phyloP scores from a whole-genome alignment of 208 protist genomes.

The Porcisia deanei region DNA sequence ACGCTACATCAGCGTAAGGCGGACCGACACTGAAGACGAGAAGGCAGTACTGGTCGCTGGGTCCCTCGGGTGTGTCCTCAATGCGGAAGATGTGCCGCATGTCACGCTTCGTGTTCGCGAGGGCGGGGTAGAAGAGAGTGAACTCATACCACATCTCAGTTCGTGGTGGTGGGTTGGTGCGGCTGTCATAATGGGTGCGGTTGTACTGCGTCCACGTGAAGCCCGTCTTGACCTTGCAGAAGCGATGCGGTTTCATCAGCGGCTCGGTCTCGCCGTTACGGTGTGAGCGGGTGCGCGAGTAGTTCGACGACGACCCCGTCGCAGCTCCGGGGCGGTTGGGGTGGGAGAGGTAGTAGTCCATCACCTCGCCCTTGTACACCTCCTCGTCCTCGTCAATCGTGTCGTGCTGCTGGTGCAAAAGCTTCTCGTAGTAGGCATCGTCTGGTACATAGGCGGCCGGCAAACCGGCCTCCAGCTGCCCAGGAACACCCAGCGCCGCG shows the following conservation, averaged over 20 bases:
- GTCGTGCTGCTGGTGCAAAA: slow-evolving; percentile 69
- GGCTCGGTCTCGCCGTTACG: slow-evolving; percentile 16
- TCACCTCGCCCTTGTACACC: slow-evolving; percentile 83
- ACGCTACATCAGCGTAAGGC: slow-evolving; percentile 99
- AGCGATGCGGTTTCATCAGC: slow-evolving; percentile 97
- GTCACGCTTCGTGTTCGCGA: slow-evolving; percentile 94
- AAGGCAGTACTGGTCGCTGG: slow-evolving; percentile 88
- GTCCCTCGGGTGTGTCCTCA: slow-evolving; percentile 68
- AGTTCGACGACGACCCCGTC: background rate
- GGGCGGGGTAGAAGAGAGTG: slow-evolving; percentile 99
- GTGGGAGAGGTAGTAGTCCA: slow-evolving; percentile 78
- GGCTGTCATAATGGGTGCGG: slow-evolving; percentile 97
- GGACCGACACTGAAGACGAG: slow-evolving; percentile 96
- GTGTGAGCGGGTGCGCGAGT: slow-evolving; percentile 13
- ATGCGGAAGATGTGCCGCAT: slow-evolving; percentile 93
- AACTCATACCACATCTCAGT: slow-evolving; percentile 99
- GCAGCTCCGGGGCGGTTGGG: slow-evolving; percentile 7
- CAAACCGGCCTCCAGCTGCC: slow-evolving; percentile 36
- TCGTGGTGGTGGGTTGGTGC: slow-evolving; percentile 99
- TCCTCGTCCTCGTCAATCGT: slow-evolving; percentile 81
- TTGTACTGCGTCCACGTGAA: slow-evolving; percentile 99
- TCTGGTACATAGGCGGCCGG: slow-evolving; percentile 76
- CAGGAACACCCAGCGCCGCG: slow-evolving; percentile 13
- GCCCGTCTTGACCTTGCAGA: slow-evolving; percentile 98
- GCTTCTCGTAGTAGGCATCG: slow-evolving; percentile 65